These are phyloP conservation scores for Sphagnum magellanicum DNA, from an alignment of 228 moss, liverwort and hornwort species.

Conservation along the genomic window DNA sequence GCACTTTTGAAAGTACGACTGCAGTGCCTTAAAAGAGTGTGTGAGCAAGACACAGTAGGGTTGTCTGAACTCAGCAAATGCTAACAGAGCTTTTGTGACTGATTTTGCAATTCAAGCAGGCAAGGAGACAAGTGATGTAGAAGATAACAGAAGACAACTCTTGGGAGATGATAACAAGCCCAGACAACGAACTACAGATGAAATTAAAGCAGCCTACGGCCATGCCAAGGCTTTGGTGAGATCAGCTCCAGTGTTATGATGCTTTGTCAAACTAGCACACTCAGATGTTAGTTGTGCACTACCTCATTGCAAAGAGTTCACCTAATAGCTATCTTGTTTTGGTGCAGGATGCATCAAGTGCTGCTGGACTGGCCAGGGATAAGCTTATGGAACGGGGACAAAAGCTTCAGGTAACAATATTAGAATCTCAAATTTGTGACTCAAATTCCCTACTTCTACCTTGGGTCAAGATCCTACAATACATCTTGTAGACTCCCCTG, in stretches of 20 bases:
- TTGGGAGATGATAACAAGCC: constrained; percentile 73
- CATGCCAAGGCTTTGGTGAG: constrained; percentile 81
- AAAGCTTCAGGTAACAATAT: constrained; percentile 66
- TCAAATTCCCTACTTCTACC: too few relatives aligned
- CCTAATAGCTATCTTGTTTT: not conserved
- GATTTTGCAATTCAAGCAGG: constrained; percentile 31
- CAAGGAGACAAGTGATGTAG: constrained; percentile 66
- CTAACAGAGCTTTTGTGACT: not conserved
- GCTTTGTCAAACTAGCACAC: not conserved
- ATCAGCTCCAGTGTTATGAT: not conserved
- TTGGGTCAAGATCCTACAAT: too few relatives aligned
- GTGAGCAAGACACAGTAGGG: not conserved
- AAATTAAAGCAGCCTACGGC: constrained; percentile 86
- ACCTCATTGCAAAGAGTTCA: not conserved
- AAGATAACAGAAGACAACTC: constrained; percentile 62
- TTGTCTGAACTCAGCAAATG: too few relatives aligned
- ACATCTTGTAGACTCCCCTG: too few relatives aligned
- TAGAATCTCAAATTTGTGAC: too few relatives aligned
- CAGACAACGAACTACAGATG: constrained; percentile 69
- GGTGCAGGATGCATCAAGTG: constrained; percentile 69
- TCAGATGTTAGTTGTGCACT: not conserved
- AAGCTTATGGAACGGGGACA: constrained; percentile 89
- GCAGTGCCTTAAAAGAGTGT: not conserved
- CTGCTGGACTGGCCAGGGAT: constrained; percentile 70
- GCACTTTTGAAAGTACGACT: not conserved